These are phyloP conservation scores for Kondoa malvinella DNA, from an alignment of 768 basidiomycete species.

Conservation along the genomic window DNA sequence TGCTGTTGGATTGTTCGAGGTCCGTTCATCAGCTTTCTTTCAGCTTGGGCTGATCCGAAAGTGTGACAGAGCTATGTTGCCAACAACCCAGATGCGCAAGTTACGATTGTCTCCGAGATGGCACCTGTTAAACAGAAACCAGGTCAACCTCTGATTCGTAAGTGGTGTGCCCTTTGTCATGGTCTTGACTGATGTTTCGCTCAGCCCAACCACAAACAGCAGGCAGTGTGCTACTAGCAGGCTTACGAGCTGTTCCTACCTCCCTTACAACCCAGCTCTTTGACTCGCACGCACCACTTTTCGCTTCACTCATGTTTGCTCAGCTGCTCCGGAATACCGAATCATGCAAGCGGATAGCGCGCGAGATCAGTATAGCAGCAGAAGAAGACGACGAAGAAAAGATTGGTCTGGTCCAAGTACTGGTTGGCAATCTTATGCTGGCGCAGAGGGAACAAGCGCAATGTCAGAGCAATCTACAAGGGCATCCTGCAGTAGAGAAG, in stretches of 20 bases:
- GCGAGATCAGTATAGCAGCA: constrained; percentile 30
- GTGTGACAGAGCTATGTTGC: constrained; percentile 29
- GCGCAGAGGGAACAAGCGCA: constrained; percentile 49
- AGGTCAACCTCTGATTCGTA: constrained; percentile 2
- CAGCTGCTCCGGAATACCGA: constrained; percentile 51
- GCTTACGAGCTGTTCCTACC: constrained; percentile 27
- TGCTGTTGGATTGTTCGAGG: constrained; percentile 70
- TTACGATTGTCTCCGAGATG: constrained; percentile 32
- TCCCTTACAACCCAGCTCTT: constrained; percentile 33
- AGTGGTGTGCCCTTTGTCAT: background rate
- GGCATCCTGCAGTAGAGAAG: constrained; percentile 38
- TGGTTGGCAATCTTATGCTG: constrained; percentile 78
- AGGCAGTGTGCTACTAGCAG: constrained; percentile 33
- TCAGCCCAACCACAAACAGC: constrained; percentile 20
- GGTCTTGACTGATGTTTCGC: background rate
- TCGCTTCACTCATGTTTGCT: constrained; percentile 60
- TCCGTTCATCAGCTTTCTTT: constrained; percentile 27
- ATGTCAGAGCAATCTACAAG: constrained; percentile 38
- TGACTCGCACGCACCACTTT: constrained; percentile 40
- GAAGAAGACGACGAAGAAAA: constrained; percentile 36
- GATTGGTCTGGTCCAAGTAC: constrained; percentile 60
- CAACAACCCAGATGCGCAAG: constrained; percentile 33
- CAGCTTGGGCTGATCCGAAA: background rate
- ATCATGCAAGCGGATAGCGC: constrained; percentile 34
- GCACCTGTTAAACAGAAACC: constrained; percentile 2